Base-by-base conservation (phyloP, 495 filamentous ascomycete species). In the Aeminium ludgeri region DNA sequence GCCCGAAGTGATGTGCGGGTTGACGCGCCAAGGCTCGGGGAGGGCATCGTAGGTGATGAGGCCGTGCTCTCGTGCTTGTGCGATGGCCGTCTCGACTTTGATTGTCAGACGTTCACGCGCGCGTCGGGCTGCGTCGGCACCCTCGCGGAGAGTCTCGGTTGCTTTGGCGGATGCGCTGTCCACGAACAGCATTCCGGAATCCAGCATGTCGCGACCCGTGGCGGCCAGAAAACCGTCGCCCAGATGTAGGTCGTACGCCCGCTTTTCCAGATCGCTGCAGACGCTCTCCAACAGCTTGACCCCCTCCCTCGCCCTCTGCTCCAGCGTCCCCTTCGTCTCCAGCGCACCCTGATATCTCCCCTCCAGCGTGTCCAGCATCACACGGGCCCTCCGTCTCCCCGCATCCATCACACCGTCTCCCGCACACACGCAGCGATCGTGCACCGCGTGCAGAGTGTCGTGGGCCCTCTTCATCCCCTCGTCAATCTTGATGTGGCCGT, bases 361-460 rank as follows among this genome's bases (percentile, higher is more conserved):
- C 55, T 99, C 89, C n/a, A 99, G 66, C 1, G 84, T 92, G 43
- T 96, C 89, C 13, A 99, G 84, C 58, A 96, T 72, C 33, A 94
- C 74, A 49, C 79, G 78, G 30, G 92, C 82, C 34, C 83, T 72
- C 46, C 81, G 74, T 40, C 78, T 76, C 19, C 89, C 86, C 33
- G 82, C 82, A 20, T 81, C 91, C 56, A 95, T 79, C 30, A 94
- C 69, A 46, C 85, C 86, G 42, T 82, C 86, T 6, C 86, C 91
- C n/a, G 86, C 82, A 43, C 85, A 71, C 6, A 81, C 84, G 57
- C 89, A 99, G 45, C 82, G 76, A 47, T 80, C 75, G 42, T 83
- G 73, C 2, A 99, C 85, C 11, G 86, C 80, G 52, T 87, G 80
- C 11, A 99, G 62, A 0, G 86, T 89, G 4, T 73, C 63, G 56